A percentile compares a stretch with the other conserved stretches of the same genome.
Evolutionary conservation across 768 basidiomycete genomes (phyloP).

Genomic region (Lactarius hatsudake): DNA sequence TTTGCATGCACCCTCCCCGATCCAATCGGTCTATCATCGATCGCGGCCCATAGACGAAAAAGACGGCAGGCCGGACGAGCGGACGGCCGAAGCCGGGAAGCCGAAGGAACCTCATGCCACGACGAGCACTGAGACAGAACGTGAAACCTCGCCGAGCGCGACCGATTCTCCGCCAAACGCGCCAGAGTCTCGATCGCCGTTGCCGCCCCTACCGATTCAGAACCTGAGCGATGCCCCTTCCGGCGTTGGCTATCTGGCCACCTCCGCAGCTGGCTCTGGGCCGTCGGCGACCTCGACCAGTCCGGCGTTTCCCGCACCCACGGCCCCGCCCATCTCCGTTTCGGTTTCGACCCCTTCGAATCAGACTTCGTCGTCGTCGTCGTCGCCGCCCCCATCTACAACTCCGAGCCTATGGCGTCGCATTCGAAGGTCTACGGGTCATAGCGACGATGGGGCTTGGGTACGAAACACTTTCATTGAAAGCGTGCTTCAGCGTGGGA

Average conservation of each 20-base stretch:
- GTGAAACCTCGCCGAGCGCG: background rate
- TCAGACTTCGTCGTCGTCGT: background rate
- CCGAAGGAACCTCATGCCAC: background rate
- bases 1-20: slow-evolving; percentile 12
- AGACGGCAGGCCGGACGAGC: background rate
- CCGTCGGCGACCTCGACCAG: background rate
- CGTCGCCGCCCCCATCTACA: background rate
- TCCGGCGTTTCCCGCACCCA: background rate
- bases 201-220: background rate
- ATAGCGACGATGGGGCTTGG: slow-evolving; percentile 1
- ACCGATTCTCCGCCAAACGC: background rate
- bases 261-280: background rate
- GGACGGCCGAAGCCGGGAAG: background rate
- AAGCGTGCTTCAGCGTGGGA: slow-evolving; percentile 1
- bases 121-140: background rate
- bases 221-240: background rate
- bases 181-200: background rate
- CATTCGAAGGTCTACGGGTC: slow-evolving; percentile 12
- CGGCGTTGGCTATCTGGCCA: background rate
- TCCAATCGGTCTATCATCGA: slow-evolving; percentile 9
- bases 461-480: slow-evolving; percentile 19
- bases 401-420: slow-evolving; percentile 18
- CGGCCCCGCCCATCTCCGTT: background rate
- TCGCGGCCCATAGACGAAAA: background rate
- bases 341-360: background rate